These are phyloP conservation scores for Dendrobium chrysotoxum DNA, from an alignment of 106 monocot genomes.

Conservation along the genomic window DNA sequence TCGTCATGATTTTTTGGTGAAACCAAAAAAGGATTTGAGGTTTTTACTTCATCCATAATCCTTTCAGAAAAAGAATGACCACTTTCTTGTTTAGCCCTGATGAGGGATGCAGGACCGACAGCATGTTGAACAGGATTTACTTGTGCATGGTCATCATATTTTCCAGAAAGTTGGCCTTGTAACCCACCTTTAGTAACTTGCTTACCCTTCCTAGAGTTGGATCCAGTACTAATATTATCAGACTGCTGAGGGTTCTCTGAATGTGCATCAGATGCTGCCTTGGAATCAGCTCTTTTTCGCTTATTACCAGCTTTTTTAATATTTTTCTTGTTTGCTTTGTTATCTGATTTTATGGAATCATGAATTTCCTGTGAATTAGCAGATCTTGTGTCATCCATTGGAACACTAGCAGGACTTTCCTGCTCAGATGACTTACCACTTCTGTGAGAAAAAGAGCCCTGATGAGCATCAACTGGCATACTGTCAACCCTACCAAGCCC, in stretches of 20 bases:
- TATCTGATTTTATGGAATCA: conserved; percentile 52
- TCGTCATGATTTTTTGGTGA: conserved; percentile 42
- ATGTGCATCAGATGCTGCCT: conserved; percentile 34
- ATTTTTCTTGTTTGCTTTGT: conserved; percentile 40
- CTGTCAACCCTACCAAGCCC: conserved; percentile 33
- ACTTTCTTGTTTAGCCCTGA: conserved; percentile 33
- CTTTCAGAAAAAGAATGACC: conserved; percentile 26
- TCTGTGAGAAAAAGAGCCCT: conserved; percentile 57
- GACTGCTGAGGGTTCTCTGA: conserved; percentile 49
- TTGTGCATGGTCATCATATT: conserved; percentile 32
- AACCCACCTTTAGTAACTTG: conserved; percentile 33
- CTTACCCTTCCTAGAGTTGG: conserved; percentile 63
- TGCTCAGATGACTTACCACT: conserved; percentile 57
- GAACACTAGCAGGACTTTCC: conserved; percentile 63
- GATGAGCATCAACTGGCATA: conserved; percentile 36
- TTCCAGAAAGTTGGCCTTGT: conserved; percentile 31
- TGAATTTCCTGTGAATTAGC: conserved; percentile 75
- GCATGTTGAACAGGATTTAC: conserved; percentile 21
- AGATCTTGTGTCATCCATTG: conserved; percentile 75
- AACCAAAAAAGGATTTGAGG: conserved; percentile 24
- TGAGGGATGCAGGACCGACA: conserved; percentile 24
- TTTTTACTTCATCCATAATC: conserved; percentile 28
- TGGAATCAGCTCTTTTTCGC: conserved; percentile 77
- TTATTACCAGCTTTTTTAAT: conserved; percentile 49
- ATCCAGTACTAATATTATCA: conserved; percentile 35